Evolutionary conservation across 352 stramenopile species (phyloP).

Genomic region (Globisporangium radiosum): DNA sequence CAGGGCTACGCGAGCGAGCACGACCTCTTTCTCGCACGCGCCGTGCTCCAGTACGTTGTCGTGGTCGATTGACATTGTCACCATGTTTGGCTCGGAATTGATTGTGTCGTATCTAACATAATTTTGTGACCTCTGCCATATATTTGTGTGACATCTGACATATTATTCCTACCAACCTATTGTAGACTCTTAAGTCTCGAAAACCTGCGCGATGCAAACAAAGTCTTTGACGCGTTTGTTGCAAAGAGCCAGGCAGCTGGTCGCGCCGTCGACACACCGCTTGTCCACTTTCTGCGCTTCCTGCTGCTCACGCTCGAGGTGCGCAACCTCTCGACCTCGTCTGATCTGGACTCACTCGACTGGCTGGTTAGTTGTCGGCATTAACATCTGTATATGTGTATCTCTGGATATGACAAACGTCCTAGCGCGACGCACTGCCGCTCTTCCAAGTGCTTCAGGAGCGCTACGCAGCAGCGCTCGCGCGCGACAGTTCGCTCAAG

Average conservation of each 20-base stretch:
- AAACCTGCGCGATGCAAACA: constrained; percentile 84
- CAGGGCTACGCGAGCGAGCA: constrained; percentile 73
- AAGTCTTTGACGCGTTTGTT: constrained; percentile 64
- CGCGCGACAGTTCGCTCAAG: constrained; percentile 66
- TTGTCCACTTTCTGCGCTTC: constrained; percentile 83
- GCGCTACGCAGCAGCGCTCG: constrained; percentile 64
- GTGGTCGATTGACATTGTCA: not conserved
- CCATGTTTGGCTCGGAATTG: not conserved
- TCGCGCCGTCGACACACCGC: constrained; percentile 51
- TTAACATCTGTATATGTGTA: not conserved
- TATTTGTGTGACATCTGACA: not conserved
- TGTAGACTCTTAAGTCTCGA: constrained; percentile 68
- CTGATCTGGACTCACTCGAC: too few species aligned
- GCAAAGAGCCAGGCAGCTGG: constrained; percentile 34
- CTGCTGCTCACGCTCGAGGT: constrained; percentile 82
- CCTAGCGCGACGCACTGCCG: constrained; percentile 70
- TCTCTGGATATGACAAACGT: constrained; percentile 13
- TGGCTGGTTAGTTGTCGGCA: not conserved
- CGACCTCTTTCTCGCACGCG: constrained; percentile 71
- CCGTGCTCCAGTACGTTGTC: constrained; percentile 67
- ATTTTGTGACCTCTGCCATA: too few species aligned
- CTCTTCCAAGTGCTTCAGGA: constrained; percentile 87
- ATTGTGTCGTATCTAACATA: not conserved
- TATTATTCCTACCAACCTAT: constrained; percentile 5
- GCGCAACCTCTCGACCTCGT: not conserved